Evolutionary conservation across 352 stramenopile species (phyloP).

Genomic region (Globisporangium orthogonon): DNA sequence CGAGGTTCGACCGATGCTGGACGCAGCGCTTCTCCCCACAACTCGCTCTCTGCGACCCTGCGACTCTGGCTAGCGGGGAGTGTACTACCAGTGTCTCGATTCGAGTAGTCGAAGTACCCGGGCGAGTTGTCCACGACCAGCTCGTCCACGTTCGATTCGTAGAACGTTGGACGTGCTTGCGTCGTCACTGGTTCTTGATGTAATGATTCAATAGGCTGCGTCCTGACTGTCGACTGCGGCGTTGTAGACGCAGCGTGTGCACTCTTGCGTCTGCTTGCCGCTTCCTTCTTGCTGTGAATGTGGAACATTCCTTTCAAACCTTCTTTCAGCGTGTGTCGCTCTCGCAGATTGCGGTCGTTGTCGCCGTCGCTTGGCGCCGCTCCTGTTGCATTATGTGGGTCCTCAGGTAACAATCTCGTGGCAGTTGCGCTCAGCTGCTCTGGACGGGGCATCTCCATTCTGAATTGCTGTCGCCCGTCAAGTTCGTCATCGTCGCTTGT

Average conservation of each 20-base stretch:
- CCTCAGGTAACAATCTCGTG: neutral
- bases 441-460: constrained; percentile 13
- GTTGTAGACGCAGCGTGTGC: neutral
- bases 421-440: neutral
- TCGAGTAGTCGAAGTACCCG: constrained; percentile 42
- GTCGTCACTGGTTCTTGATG: neutral
- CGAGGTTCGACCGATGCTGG: constrained; percentile 12
- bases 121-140: constrained; percentile 53
- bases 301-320: constrained; percentile 35
- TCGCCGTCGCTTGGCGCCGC: neutral
- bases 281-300: constrained; percentile 6
- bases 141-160: constrained; percentile 42
- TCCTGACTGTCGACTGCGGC: neutral
- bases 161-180: constrained; percentile 23
- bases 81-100: neutral
- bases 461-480: neutral
- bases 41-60: constrained; percentile 16
- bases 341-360: neutral
- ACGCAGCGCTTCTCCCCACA: constrained; percentile 12
- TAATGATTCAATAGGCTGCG: too few species aligned
- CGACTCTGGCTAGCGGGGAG: constrained; percentile 13
- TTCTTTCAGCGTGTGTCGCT: constrained; percentile 23
- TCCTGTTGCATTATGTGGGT: neutral
- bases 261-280: constrained; percentile 6
- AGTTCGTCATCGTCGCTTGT: constrained; percentile 4